These are phyloP conservation scores for Pseudogymnoascus sp. DNA, from an alignment of 2,329 filamentous ascomycete species.

Conservation along the genomic window DNA sequence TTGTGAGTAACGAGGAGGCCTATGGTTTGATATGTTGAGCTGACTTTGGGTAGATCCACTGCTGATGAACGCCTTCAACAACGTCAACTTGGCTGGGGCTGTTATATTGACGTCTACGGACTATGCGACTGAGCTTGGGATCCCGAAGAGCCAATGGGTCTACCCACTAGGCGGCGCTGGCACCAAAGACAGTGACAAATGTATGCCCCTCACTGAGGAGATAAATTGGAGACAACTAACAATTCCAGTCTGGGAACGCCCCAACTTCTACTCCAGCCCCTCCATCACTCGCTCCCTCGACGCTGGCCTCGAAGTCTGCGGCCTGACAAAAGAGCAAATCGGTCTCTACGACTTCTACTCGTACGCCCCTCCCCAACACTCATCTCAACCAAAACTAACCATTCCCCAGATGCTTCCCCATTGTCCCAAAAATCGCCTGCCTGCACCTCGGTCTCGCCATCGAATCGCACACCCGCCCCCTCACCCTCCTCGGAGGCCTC, in stretches of 20 bases:
- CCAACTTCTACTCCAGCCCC: slow-evolving; percentile 50
- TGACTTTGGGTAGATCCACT: slow-evolving; percentile 47
- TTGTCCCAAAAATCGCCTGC: slow-evolving; percentile 60
- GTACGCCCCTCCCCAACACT: slow-evolving; percentile 26
- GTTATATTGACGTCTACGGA: slow-evolving; percentile 52
- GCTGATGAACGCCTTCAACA: slow-evolving; percentile 66
- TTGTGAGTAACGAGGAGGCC: slow-evolving; percentile 38
- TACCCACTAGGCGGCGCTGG: slow-evolving; percentile 59
- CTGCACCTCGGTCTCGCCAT: slow-evolving; percentile 50
- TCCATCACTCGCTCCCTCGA: slow-evolving; percentile 52
- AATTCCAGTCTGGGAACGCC: slow-evolving; percentile 51
- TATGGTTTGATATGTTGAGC: slow-evolving; percentile 10
- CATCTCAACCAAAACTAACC: not conserved
- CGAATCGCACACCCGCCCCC: slow-evolving; percentile 38
- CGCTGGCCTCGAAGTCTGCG: slow-evolving; percentile 41
- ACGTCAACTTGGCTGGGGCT: slow-evolving; percentile 55
- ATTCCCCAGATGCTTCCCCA: slow-evolving; percentile 54
- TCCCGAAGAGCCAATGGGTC: slow-evolving; percentile 51
- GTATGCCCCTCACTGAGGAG: slow-evolving; percentile 30
- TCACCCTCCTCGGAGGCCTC: slow-evolving; percentile 57
- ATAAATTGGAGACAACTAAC: slow-evolving; percentile 11
- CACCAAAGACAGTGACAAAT: slow-evolving; percentile 49
- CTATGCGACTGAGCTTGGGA: slow-evolving; percentile 45
- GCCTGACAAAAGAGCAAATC: slow-evolving; percentile 42
- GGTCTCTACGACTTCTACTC: slow-evolving; percentile 60